Conservation (phyloP, 163 green algal genomes). For the Chloromonas sp. region DNA sequence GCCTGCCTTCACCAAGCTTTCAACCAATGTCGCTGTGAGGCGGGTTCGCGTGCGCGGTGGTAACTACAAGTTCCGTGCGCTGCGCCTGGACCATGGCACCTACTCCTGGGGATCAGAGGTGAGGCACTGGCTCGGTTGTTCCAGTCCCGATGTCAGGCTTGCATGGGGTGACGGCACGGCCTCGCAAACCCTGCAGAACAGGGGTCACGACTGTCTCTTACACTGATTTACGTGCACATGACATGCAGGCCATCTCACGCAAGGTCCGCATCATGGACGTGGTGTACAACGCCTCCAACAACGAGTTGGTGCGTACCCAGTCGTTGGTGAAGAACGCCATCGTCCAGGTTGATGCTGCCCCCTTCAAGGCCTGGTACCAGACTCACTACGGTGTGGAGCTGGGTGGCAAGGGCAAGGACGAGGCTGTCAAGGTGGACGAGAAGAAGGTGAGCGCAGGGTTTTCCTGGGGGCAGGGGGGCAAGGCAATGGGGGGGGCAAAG, state of each 20-base stretch:
- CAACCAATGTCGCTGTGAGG: slow-evolving; percentile 83
- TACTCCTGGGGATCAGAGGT: slow-evolving; percentile 95
- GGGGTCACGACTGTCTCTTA: too few species aligned
- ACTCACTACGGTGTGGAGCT: slow-evolving; percentile 96
- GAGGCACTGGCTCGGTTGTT: not conserved
- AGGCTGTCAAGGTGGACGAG: slow-evolving; percentile 38
- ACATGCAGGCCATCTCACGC: slow-evolving; percentile 72
- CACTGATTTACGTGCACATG: not conserved
- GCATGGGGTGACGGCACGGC: not conserved
- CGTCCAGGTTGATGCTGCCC: slow-evolving; percentile 89
- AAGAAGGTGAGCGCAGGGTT: slow-evolving; percentile 6
- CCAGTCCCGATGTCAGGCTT: too few species aligned
- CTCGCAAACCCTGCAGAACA: not conserved
- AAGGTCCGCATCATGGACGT: slow-evolving; percentile 97
- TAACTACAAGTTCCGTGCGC: slow-evolving; percentile 96
- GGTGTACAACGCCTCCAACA: slow-evolving; percentile 99
- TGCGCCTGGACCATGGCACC: slow-evolving; percentile 95
- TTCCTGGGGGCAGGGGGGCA: not conserved
- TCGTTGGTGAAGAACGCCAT: slow-evolving; percentile 98
- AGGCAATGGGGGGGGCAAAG: not conserved
- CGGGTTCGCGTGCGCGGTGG: slow-evolving; percentile 87
- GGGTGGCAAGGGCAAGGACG: slow-evolving; percentile 68
- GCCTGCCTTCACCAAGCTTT: slow-evolving; percentile 92
- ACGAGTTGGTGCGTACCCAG: slow-evolving; percentile 98
- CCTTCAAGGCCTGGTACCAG: slow-evolving; percentile 97